These are phyloP conservation scores for Symbiodinium natans DNA, from an alignment of 73 alveolate species.

Conservation along the genomic window DNA sequence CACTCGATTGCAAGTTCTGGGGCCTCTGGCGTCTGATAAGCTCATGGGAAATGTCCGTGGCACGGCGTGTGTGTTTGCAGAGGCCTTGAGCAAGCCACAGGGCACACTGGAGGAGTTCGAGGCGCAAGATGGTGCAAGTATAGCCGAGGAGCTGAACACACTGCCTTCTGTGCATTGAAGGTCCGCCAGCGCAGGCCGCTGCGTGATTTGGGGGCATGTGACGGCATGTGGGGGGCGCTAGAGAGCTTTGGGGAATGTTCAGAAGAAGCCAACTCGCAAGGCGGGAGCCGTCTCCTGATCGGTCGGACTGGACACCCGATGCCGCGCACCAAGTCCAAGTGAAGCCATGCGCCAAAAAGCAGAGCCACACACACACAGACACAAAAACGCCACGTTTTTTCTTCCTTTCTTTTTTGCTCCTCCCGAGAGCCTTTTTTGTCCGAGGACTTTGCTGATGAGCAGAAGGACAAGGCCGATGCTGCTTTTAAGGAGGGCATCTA, in stretches of 20 bases:
- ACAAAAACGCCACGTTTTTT: too few species aligned
- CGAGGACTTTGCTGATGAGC: constrained; percentile 89
- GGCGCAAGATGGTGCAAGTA: neutral
- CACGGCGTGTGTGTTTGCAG: too few species aligned
- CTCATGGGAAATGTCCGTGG: too few species aligned
- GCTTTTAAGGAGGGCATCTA: constrained; percentile 68
- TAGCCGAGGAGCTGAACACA: neutral
- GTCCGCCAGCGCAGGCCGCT: neutral
- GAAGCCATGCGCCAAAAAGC: neutral
- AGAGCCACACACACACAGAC: too few species aligned
- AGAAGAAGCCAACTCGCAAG: neutral
- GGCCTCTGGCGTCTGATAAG: too few species aligned
- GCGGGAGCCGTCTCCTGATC: constrained; percentile 55
- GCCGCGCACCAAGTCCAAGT: neutral
- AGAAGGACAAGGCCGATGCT: constrained; percentile 84
- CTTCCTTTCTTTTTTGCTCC: too few species aligned
- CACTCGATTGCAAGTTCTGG: neutral
- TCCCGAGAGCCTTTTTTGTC: too few species aligned
- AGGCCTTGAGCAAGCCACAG: constrained; percentile 74
- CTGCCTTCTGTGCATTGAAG: neutral
- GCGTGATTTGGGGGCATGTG: neutral
- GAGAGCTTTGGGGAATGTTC: neutral
- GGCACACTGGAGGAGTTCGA: constrained; percentile 64
- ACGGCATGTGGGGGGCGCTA: neutral
- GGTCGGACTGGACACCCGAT: constrained; percentile 88